Percentiles rank a stretch among this genome's conserved stretches.
These are phyloP conservation scores for Diplosphaera chodatii DNA, from an alignment of 139 green algal species.

Conservation along the genomic window DNA sequence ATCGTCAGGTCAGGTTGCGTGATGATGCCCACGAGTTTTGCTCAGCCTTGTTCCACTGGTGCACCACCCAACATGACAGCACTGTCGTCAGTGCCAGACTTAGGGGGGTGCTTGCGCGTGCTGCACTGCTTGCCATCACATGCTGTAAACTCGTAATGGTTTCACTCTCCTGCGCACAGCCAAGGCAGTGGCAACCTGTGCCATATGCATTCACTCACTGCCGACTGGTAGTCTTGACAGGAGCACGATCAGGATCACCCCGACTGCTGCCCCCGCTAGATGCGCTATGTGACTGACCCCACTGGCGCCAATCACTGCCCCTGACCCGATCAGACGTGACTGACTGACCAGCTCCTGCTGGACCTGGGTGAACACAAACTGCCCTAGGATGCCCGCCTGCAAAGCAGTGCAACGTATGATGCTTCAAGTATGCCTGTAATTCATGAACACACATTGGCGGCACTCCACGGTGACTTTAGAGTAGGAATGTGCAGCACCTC, in stretches of 20 bases:
- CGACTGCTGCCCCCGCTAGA: background rate
- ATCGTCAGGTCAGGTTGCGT: background rate
- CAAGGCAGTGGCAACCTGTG: no score
- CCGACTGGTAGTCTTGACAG: background rate
- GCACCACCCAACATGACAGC: no score
- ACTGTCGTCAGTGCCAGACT: background rate
- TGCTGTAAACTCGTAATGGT: no score
- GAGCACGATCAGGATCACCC: background rate
- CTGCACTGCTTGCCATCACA: no score
- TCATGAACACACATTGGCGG: no score
- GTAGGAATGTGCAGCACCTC: background rate
- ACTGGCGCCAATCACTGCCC: background rate
- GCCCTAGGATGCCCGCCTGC: background rate
- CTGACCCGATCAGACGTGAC: background rate
- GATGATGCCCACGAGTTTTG: background rate
- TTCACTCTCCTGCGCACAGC: no score
- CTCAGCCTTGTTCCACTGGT: background rate
- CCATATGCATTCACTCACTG: no score
- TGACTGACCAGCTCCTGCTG: background rate
- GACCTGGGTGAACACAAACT: background rate
- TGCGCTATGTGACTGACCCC: background rate
- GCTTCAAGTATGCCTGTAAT: no score
- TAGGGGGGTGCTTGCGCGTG: no score
- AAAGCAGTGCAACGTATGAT: no score
- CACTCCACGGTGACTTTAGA: no score